Evolutionary conservation across 2,329 filamentous ascomycete species (phyloP).

Genomic region (Epichloe aotearoae): DNA sequence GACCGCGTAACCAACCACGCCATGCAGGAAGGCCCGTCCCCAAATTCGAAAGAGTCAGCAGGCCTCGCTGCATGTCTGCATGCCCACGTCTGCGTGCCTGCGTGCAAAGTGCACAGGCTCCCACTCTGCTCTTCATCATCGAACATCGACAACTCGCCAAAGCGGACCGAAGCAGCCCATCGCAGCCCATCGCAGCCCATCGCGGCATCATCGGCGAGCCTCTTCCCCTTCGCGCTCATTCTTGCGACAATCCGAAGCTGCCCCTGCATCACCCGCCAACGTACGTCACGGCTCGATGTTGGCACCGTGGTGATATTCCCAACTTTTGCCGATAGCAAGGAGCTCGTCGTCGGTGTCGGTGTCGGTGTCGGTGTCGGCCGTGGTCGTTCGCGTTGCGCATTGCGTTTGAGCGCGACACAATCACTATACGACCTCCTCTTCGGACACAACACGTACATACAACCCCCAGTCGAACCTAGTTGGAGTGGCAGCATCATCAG

Average conservation of each 20-base stretch:
- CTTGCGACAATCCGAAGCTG: not conserved
- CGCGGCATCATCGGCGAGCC: not conserved
- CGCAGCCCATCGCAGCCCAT: too few relatives aligned
- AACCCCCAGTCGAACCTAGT: too few relatives aligned
- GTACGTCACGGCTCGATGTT: not conserved
- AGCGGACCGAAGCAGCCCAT: too few relatives aligned
- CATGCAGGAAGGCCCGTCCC: conserved; percentile 1
- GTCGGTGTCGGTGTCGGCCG: too few relatives aligned
- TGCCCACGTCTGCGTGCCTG: not conserved
- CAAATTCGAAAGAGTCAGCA: not conserved
- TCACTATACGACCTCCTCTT: not conserved
- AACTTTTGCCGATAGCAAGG: not conserved
- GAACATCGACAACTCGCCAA: not conserved
- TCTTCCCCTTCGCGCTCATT: not conserved
- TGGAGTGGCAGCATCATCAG: too few relatives aligned
- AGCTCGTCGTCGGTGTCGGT: too few relatives aligned
- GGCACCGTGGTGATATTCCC: not conserved
- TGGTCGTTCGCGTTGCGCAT: not conserved
- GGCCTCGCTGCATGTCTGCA: not conserved
- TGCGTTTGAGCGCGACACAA: not conserved
- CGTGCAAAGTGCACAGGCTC: not conserved
- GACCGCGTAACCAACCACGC: conserved; percentile 15
- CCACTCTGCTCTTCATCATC: conserved; percentile 1
- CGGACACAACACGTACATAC: too few relatives aligned
- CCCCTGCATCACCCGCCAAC: not conserved